Conservation (phyloP, 805 yeast genomes). For the Pichia sporocuriosa region DNA sequence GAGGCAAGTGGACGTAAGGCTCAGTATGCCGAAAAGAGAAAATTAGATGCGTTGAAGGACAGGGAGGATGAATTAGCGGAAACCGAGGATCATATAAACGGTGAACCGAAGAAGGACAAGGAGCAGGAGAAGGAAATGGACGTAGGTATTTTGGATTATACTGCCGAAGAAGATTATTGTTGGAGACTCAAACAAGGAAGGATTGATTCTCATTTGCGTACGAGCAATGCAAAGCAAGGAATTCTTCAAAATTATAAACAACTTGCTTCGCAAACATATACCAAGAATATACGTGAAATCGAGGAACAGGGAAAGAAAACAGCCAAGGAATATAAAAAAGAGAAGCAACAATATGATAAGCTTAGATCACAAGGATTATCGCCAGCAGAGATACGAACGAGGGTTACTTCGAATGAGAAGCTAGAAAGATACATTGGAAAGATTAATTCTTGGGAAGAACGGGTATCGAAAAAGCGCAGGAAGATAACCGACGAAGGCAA, state of each 20-base stretch:
- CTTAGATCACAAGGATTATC: slow-evolving; percentile 20
- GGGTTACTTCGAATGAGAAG: slow-evolving; percentile 32
- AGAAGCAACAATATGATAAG: slow-evolving; percentile 27
- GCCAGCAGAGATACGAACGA: slow-evolving; percentile 19
- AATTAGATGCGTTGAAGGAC: background rate
- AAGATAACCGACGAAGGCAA: slow-evolving; percentile 30
- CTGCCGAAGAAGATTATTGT: slow-evolving; percentile 56
- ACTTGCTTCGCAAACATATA: slow-evolving; percentile 55
- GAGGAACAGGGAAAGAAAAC: slow-evolving; percentile 13
- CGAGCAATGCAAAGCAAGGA: slow-evolving; percentile 18
- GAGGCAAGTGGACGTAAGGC: slow-evolving; percentile 8
- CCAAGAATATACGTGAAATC: slow-evolving; percentile 41
- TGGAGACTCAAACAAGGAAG: slow-evolving; percentile 33
- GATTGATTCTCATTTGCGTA: slow-evolving; percentile 28
- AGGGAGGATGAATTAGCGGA: background rate
- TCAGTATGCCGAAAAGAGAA: background rate
- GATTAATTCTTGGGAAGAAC: slow-evolving; percentile 32
- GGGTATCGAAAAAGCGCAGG: slow-evolving; percentile 33
- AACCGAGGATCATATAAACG: background rate
- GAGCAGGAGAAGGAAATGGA: background rate
- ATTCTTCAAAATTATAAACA: slow-evolving; percentile 46
- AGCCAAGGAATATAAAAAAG: slow-evolving; percentile 36
- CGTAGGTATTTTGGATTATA: slow-evolving; percentile 32
- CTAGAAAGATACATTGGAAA: slow-evolving; percentile 29
- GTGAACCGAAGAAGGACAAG: background rate